A percentile compares a stretch with the other conserved stretches of the same genome.
Conservation (phyloP, 2,329 filamentous ascomycete genomes). For the Colletotrichum siamense region DNA sequence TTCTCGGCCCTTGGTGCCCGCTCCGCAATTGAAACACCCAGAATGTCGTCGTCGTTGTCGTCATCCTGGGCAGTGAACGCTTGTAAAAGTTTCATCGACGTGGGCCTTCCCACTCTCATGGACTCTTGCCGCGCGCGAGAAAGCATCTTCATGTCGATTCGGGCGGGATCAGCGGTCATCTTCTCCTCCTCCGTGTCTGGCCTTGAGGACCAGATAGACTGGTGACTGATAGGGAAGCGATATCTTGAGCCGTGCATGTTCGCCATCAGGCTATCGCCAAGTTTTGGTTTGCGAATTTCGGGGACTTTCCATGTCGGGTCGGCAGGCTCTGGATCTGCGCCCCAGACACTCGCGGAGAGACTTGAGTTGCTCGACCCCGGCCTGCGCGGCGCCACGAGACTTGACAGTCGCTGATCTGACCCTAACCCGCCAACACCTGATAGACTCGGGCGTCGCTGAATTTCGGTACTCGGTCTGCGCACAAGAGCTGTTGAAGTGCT, state of each 20-base stretch:
- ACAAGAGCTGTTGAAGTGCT: not conserved
- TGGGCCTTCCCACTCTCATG: not conserved
- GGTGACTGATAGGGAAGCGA: conserved; percentile 1
- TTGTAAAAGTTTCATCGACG: conserved; percentile 3
- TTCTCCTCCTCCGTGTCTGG: conserved; percentile 11
- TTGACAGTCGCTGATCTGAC: conserved; percentile 21
- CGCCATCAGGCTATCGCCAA: conserved; percentile 20
- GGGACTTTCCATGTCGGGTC: conserved; percentile 46
- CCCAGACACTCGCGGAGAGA: conserved; percentile 9
- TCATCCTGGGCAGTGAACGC: conserved; percentile 22
- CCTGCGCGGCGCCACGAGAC: conserved; percentile 24
- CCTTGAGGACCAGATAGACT: conserved; percentile 21
- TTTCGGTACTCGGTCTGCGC: not conserved
- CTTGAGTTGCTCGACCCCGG: conserved; percentile 22
- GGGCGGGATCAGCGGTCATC: not conserved
- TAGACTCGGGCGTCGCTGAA: not conserved
- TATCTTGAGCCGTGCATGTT: conserved; percentile 4
- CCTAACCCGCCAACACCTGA: not conserved
- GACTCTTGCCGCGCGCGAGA: not conserved
- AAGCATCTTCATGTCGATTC: conserved; percentile 4
- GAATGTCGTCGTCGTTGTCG: conserved; percentile 33
- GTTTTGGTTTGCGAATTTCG: conserved; percentile 31
- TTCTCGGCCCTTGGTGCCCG: not conserved
- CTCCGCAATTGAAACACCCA: conserved; percentile 17
- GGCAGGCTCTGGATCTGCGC: conserved; percentile 22